phyloP scores from a whole-genome alignment of 371 early-diverging fungal species.

The Choanephora cucurbitarum region DNA sequence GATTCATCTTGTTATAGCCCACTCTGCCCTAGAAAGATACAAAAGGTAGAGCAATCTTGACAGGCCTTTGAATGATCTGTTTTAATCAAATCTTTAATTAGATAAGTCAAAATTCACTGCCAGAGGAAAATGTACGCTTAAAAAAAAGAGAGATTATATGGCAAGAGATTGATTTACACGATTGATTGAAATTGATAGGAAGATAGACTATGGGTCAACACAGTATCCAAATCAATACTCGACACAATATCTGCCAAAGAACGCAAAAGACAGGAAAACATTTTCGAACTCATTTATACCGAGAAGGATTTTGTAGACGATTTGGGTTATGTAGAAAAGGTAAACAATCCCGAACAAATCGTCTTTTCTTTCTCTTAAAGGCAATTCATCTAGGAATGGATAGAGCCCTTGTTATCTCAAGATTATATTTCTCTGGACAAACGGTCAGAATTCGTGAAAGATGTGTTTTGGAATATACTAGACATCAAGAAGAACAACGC shows the following conservation, averaged over 20 bases:
- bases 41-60: constrained; percentile 28
- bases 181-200: too few relatives aligned
- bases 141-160: too few relatives aligned
- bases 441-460: constrained; percentile 66
- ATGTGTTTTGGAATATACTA: constrained; percentile 81
- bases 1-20: constrained; percentile 58
- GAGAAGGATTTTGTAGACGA: constrained; percentile 91
- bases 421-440: constrained; percentile 32
- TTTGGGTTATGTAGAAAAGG: constrained; percentile 54
- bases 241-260: constrained; percentile 69
- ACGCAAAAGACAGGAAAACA: constrained; percentile 84
- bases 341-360: constrained; percentile 56
- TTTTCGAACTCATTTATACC: constrained; percentile 86
- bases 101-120: constrained; percentile 18
- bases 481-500: constrained; percentile 76
- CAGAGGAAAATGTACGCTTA: constrained; percentile 21
- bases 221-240: constrained; percentile 64
- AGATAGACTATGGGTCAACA: constrained; percentile 55
- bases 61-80: too few relatives aligned
- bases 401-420: constrained; percentile 64
- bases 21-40: constrained; percentile 57
- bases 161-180: too few relatives aligned
- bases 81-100: background rate
- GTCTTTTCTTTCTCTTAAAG: background rate
- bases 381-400: constrained; percentile 76